These are phyloP conservation scores for Aeminium ludgeri DNA, from an alignment of 495 filamentous ascomycete genomes.

Conservation along the genomic window DNA sequence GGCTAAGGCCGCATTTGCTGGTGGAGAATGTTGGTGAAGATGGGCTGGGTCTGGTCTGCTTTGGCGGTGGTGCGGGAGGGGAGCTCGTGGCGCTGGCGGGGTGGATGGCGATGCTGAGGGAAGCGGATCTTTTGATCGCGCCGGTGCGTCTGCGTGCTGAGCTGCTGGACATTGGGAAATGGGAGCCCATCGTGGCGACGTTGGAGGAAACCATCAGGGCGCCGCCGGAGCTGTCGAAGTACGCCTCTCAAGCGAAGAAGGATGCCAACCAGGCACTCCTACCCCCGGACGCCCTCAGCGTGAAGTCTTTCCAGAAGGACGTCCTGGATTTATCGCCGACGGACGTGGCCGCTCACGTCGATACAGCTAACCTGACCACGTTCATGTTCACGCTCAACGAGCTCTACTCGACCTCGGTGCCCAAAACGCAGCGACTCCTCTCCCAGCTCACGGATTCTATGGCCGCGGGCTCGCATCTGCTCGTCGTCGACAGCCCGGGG, in stretches of 20 bases:
- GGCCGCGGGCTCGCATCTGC: conserved; percentile 43
- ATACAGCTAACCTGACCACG: conserved; percentile 43
- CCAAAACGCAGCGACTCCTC: conserved; percentile 58
- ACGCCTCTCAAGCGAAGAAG: conserved; percentile 36
- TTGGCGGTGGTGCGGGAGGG: conserved; percentile 77
- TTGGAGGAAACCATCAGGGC: conserved; percentile 34
- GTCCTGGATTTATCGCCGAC: conserved; percentile 36
- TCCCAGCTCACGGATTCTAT: conserved; percentile 41
- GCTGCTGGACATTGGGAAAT: conserved; percentile 66
- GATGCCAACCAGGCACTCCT: conserved; percentile 31
- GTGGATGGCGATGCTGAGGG: conserved; percentile 26
- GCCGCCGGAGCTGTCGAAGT: conserved; percentile 33
- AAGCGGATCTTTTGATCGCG: not conserved
- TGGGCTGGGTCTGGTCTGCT: conserved; percentile 35
- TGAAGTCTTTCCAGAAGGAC: conserved; percentile 44
- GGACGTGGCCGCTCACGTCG: conserved; percentile 28
- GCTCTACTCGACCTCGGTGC: conserved; percentile 62
- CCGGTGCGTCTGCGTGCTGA: not conserved
- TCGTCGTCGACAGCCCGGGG: conserved; percentile 86
- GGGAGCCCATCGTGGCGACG: conserved; percentile 41
- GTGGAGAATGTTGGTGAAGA: conserved; percentile 1
- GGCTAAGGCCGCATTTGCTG: conserved; percentile 19
- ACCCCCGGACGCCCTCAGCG: conserved; percentile 19
- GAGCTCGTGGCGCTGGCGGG: conserved; percentile 65
- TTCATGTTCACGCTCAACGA: conserved; percentile 96